These are phyloP conservation scores for Naganishia sp. DNA, from an alignment of 1,284 basidiomycete species.

Conservation along the genomic window DNA sequence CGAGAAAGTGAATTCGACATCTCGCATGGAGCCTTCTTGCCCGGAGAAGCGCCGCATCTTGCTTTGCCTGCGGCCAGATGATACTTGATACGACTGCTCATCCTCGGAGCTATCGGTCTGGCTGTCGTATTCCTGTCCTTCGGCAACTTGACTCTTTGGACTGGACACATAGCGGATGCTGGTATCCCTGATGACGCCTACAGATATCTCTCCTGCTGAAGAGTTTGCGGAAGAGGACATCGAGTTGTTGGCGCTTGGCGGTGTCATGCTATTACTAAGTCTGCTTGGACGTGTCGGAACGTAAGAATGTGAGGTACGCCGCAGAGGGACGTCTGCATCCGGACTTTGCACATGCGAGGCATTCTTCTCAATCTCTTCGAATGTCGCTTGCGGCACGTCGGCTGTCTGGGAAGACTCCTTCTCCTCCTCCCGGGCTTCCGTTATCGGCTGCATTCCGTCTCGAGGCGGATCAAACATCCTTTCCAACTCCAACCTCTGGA, in stretches of 20 bases:
- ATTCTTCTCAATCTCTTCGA: not conserved
- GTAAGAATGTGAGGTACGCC: slow-evolving; percentile 43
- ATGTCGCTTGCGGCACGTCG: not conserved
- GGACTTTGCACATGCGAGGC: slow-evolving; percentile 36
- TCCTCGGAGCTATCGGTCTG: slow-evolving; percentile 9
- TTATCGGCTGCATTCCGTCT: slow-evolving; percentile 56
- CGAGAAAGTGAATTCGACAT: slow-evolving; percentile 32
- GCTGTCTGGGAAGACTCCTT: slow-evolving; percentile 21
- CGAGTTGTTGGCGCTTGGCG: slow-evolving; percentile 38
- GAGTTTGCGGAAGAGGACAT: slow-evolving; percentile 34
- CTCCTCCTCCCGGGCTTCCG: slow-evolving; percentile 4
- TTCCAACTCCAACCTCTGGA: slow-evolving; percentile 78
- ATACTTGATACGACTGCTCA: not conserved
- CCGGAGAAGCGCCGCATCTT: slow-evolving; percentile 30
- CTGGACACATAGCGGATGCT: slow-evolving; percentile 3
- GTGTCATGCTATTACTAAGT: slow-evolving; percentile 52
- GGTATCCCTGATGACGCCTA: slow-evolving; percentile 1
- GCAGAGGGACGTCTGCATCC: slow-evolving; percentile 5
- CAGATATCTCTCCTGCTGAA: slow-evolving; percentile 9
- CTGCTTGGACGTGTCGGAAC: slow-evolving; percentile 49
- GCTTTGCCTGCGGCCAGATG: not conserved
- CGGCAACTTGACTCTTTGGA: not conserved
- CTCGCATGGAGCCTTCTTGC: slow-evolving; percentile 25
- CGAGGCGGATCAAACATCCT: slow-evolving; percentile 88
- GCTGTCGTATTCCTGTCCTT: slow-evolving; percentile 4